Conservation (phyloP, 176 grass and related monocot genomes). For the Cocos nucifera region DNA sequence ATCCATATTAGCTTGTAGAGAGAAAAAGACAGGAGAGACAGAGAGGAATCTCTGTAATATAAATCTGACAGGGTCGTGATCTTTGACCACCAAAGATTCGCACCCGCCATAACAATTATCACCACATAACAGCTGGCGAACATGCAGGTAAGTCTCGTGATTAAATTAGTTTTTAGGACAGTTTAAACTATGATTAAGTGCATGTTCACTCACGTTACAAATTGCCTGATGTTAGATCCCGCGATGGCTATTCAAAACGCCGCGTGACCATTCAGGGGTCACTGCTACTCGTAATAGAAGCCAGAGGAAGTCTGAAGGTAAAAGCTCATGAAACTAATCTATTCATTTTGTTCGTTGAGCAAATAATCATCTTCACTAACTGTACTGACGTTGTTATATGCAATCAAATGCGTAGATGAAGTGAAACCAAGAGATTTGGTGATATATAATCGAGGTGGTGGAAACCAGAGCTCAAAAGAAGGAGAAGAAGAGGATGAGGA, state of each 20-base stretch:
- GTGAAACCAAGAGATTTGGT: neutral
- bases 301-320: no score
- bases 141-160: slow-evolving; percentile 1
- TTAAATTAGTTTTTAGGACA: neutral
- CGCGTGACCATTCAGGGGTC: neutral
- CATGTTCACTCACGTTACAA: slow-evolving; percentile 11
- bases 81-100: slow-evolving; percentile 1
- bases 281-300: no score
- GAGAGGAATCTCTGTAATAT: no score
- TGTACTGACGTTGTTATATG: neutral
- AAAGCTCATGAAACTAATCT: neutral
- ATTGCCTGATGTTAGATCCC: neutral
- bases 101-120: no score
- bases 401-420: neutral
- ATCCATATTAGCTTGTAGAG: neutral
- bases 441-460: neutral
- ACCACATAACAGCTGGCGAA: neutral
- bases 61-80: neutral
- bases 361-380: no score
- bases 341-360: no score
- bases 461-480: no score
- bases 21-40: no score
- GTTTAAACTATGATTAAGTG: neutral
- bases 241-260: neutral
- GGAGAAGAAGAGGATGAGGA: neutral